These are phyloP conservation scores for Dryas drummondii DNA, from an alignment of 306 rosid genomes.

Conservation along the genomic window DNA sequence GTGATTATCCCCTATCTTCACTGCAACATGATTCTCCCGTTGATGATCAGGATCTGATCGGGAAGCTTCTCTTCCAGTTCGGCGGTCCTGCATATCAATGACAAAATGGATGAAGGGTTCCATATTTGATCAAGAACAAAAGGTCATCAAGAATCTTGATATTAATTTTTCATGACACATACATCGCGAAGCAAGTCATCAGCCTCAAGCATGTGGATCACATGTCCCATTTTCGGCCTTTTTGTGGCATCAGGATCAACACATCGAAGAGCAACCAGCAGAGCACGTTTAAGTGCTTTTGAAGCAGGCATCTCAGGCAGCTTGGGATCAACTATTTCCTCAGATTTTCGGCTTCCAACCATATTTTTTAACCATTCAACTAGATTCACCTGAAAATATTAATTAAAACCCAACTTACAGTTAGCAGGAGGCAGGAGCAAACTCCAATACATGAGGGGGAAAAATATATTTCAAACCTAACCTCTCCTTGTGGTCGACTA, in stretches of 20 bases:
- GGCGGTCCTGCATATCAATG: slow-evolving; percentile 53
- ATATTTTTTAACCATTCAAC: slow-evolving; percentile 89
- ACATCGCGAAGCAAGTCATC: slow-evolving; percentile 85
- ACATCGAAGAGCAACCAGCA: slow-evolving; percentile 89
- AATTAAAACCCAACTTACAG: slow-evolving; percentile 15
- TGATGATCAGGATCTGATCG: slow-evolving; percentile 41
- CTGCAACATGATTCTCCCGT: slow-evolving; percentile 37
- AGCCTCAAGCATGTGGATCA: slow-evolving; percentile 97
- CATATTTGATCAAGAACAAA: slow-evolving; percentile 1
- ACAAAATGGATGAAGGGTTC: slow-evolving; percentile 14
- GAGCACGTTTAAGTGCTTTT: slow-evolving; percentile 79
- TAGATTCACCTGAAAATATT: slow-evolving; percentile 64
- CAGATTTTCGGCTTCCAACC: slow-evolving; percentile 84
- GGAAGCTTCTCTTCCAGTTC: slow-evolving; percentile 47
- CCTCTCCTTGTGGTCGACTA: slow-evolving; percentile 88
- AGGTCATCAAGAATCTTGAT: not conserved
- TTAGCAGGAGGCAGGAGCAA: slow-evolving; percentile 23
- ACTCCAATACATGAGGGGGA: not conserved
- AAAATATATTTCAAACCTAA: slow-evolving; percentile 30
- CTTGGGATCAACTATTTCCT: slow-evolving; percentile 88
- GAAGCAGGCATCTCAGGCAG: slow-evolving; percentile 82
- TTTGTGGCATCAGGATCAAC: slow-evolving; percentile 95
- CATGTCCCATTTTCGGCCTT: slow-evolving; percentile 96
- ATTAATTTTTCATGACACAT: slow-evolving; percentile 24
- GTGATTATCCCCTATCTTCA: slow-evolving; percentile 41